Conservation (phyloP, 805 yeast species). For the Candida silvatica region DNA sequence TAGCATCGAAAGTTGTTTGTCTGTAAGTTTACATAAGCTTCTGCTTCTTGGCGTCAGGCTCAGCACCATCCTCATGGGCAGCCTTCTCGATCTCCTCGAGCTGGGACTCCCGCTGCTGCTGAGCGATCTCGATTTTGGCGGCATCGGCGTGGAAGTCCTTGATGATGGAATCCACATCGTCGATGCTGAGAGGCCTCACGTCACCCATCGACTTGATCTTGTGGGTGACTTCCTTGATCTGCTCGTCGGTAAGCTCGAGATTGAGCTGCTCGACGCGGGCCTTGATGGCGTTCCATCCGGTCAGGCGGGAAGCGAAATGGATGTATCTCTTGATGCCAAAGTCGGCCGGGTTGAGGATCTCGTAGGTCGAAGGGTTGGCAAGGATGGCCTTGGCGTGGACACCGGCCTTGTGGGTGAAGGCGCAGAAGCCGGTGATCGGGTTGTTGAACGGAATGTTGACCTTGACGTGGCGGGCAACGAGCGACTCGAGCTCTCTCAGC, state of each 20-base stretch:
- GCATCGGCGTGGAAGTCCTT: conserved; percentile 84
- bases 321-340: conserved; percentile 94
- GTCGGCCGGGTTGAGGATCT: conserved; percentile 88
- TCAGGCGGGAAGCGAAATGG: conserved; percentile 95
- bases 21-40: conserved; percentile 4
- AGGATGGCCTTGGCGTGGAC: conserved; percentile 97
- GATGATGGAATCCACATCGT: conserved; percentile 95
- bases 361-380: conserved; percentile 98
- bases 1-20: no score
- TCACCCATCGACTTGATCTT: conserved; percentile 94
- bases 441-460: conserved; percentile 97
- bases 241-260: conserved; percentile 81
- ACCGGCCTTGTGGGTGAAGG: conserved; percentile 99
- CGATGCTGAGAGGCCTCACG: conserved; percentile 87
- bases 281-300: conserved; percentile 99
- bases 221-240: conserved; percentile 88
- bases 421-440: conserved; percentile 99
- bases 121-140: conserved; percentile 12
- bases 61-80: not conserved
- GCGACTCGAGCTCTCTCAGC: conserved; percentile 88
- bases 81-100: conserved; percentile 2
- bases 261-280: conserved; percentile 96
- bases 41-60: conserved; percentile 12
- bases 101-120: conserved; percentile 13
- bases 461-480: conserved; percentile 96